Percentiles rank a stretch among this genome's conserved stretches.
phyloP scores from a whole-genome alignment of 1,284 basidiomycete genomes.

The Veloboletus limbatus region DNA sequence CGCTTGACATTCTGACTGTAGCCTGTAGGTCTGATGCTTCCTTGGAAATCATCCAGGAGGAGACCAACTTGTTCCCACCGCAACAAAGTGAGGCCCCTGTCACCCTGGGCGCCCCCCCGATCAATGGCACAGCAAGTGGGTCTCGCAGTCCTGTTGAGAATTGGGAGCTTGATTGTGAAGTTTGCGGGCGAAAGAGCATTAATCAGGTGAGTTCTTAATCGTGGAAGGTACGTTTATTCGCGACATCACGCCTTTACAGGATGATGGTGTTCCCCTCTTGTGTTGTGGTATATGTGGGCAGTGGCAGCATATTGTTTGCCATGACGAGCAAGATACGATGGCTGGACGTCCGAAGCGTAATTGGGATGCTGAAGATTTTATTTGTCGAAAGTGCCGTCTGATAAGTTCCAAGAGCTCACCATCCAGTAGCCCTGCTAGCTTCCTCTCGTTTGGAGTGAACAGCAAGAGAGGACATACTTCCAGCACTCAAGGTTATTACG shows the following conservation, averaged over 20 bases:
- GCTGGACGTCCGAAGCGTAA: constrained; percentile 61
- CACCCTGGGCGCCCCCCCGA: constrained; percentile 5
- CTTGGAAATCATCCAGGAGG: constrained; percentile 4
- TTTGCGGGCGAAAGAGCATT: constrained; percentile 66
- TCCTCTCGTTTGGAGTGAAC: constrained; percentile 11
- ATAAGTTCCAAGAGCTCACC: constrained; percentile 14
- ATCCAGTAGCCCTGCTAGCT: constrained; percentile 4
- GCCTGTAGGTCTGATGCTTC: constrained; percentile 14
- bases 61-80: neutral
- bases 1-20: constrained; percentile 15
- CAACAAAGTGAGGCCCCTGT: constrained; percentile 6
- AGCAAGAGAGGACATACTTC: constrained; percentile 12
- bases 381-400: constrained; percentile 50
- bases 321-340: constrained; percentile 59
- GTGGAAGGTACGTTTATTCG: neutral
- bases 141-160: constrained; percentile 54
- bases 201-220: constrained; percentile 54
- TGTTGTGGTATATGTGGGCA: constrained; percentile 76
- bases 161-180: constrained; percentile 84
- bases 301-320: constrained; percentile 84
- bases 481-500: constrained; percentile 12
- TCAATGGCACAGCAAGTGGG: constrained; percentile 39
- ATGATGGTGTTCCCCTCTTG: constrained; percentile 73
- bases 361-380: constrained; percentile 69
- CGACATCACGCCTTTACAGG: constrained; percentile 41